Evolutionary conservation across 371 early-diverging fungal genomes (phyloP).

Genomic region (Mucor lusitanicus): DNA sequence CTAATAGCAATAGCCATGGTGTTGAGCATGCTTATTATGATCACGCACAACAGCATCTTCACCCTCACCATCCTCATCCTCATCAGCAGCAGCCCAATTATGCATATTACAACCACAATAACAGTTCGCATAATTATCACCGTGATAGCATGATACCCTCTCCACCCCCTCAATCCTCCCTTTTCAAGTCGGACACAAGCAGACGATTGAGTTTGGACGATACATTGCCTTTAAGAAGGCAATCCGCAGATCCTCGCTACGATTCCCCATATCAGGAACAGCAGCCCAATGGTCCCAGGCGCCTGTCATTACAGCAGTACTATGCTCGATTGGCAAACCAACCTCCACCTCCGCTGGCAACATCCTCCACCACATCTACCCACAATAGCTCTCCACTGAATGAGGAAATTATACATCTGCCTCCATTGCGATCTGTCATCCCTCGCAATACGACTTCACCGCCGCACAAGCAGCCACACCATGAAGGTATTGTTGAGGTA

Average conservation of each 20-base stretch:
- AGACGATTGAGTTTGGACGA: constrained; percentile 15
- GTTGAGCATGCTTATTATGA: neutral
- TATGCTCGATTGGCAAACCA: neutral
- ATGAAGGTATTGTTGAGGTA: constrained; percentile 17
- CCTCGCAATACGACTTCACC: neutral
- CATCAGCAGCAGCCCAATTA: neutral
- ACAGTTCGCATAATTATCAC: neutral
- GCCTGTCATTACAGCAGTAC: constrained; percentile 12
- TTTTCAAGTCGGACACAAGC: constrained; percentile 8
- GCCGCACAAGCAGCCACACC: neutral
- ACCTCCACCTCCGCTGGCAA: neutral
- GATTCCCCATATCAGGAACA: neutral
- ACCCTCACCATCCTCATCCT: neutral
- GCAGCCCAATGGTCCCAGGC: neutral
- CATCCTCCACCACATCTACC: neutral
- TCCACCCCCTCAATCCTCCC: constrained; percentile 15
- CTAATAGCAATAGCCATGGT: neutral
- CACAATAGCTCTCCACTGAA: neutral
- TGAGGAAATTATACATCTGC: constrained; percentile 17
- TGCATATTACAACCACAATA: neutral
- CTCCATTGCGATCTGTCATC: constrained; percentile 21
- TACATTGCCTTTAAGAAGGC: constrained; percentile 4
- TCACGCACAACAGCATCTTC: neutral
- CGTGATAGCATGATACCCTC: constrained; percentile 16
- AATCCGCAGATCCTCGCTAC: constrained; percentile 4